Evolutionary conservation across 2,329 filamentous ascomycete species (phyloP), one percentile per base, ranked within the genome.

Genomic region (Fonsecaea multimorphosa): DNA sequence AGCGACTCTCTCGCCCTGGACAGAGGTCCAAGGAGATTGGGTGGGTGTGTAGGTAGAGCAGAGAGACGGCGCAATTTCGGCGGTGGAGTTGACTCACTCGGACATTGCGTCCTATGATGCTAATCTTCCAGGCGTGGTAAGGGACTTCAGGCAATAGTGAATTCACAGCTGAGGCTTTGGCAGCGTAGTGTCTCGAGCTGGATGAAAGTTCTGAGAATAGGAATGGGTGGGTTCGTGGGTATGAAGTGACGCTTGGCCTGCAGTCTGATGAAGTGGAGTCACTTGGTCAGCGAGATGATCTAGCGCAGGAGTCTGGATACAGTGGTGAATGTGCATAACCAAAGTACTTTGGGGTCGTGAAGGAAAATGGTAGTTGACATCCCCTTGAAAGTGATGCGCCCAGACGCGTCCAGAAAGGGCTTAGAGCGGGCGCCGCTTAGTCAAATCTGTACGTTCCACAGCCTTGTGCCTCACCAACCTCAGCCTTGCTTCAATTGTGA

Each of bases 321-420:
- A 24, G 19, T 24, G 19, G 19, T 22, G 6, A 9, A 12, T 24
- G 44, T 24, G n/a, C 2, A 24, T 24, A 8, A 24, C 8, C 3
- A 49, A 49, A 11, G 44, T 9, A 2, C 19, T 49, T 12, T 11
- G 44, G n/a, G 6, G 3, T 24, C 4, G 44, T 49, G 19, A 49
- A 49, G 44, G 19, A 24, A 49, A 31, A 31, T 31, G 29, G 29
- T 31, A 3, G 29, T 24, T 24, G 44, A 40, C 22, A 12, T 49
- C 19, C 22, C 44, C 22, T 22, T 49, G 38, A 40, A 40, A 19
- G 38, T 49, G 44, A 49, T 49, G 44, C 44, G 44, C 44, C 44
- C 44, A 49, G 44, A 49, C 44, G 44, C 44, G 44, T 49, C 44
- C 44, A 4, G n/a, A 49, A 49, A 49, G 7, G 11, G 44, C 19